phyloP scores from a whole-genome alignment of 2,329 filamentous ascomycete species.

The Verticillium nubilum region DNA sequence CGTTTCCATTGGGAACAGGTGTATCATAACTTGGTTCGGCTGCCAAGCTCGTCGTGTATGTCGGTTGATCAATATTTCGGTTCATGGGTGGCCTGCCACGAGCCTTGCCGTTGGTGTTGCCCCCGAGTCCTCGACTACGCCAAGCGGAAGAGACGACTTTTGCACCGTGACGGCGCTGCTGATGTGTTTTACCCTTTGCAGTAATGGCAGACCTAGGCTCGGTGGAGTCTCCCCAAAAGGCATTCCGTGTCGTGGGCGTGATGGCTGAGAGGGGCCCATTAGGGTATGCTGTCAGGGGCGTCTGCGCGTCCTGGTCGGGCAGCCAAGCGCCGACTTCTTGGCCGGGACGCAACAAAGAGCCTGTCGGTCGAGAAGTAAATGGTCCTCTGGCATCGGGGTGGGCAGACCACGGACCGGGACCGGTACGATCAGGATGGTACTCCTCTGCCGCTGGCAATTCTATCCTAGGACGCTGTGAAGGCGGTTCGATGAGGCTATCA shows the following conservation, averaged over 20 bases:
- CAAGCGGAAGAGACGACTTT: conserved; percentile 87
- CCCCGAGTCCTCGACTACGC: conserved; percentile 59
- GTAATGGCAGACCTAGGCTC: conserved; percentile 73
- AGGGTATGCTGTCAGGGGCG: conserved; percentile 65
- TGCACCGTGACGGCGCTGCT: conserved; percentile 66
- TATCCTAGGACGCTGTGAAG: conserved; percentile 50
- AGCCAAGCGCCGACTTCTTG: conserved; percentile 23
- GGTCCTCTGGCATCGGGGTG: conserved; percentile 33
- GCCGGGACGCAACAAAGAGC: conserved; percentile 28
- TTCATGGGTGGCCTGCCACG: conserved; percentile 76
- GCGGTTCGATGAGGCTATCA: conserved; percentile 42
- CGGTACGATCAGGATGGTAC: conserved; percentile 10
- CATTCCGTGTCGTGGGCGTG: conserved; percentile 53
- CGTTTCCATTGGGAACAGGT: background rate
- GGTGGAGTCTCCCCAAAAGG: conserved; percentile 48
- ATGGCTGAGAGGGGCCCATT: conserved; percentile 58
- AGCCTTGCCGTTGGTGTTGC: conserved; percentile 52
- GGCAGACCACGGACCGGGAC: conserved; percentile 43
- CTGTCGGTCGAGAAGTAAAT: conserved; percentile 25
- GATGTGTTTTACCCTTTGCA: conserved; percentile 23
- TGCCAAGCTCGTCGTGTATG: conserved; percentile 30
- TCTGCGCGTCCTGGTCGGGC: conserved; percentile 47
- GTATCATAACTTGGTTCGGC: conserved; percentile 1
- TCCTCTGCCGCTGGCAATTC: conserved; percentile 15
- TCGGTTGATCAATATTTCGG: conserved; percentile 25